These are phyloP conservation scores for Boeremia lycopersici DNA, from an alignment of 2,329 filamentous ascomycete species.

Conservation along the genomic window DNA sequence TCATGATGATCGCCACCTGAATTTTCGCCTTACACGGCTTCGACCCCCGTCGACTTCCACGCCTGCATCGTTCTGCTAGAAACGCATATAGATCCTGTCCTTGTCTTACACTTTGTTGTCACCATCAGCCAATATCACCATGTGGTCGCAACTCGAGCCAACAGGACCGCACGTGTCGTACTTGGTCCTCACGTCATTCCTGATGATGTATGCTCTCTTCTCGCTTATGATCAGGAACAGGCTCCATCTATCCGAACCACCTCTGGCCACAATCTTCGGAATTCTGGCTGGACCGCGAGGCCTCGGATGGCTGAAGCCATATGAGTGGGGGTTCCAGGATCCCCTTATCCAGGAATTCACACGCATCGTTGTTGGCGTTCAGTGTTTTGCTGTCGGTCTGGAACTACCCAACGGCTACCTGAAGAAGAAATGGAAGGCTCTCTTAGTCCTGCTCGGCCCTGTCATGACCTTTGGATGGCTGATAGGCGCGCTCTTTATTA, in stretches of 20 bases:
- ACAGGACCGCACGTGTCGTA: conserved; percentile 55
- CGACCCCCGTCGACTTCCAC: neutral
- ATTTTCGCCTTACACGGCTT: neutral
- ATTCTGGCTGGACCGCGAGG: conserved; percentile 53
- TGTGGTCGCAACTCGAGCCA: conserved; percentile 54
- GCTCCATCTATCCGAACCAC: conserved; percentile 57
- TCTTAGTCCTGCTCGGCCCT: conserved; percentile 57
- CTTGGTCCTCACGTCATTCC: conserved; percentile 52
- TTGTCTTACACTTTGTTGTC: neutral
- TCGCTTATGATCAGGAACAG: conserved; percentile 54
- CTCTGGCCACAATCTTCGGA: conserved; percentile 54
- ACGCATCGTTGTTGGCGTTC: conserved; percentile 54
- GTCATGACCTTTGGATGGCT: conserved; percentile 59
- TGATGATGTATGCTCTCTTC: conserved; percentile 55
- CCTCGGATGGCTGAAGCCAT: conserved; percentile 48
- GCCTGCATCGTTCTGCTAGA: neutral
- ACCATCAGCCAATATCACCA: neutral
- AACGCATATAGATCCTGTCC: neutral
- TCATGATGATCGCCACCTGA: conserved; percentile 11
- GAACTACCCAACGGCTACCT: conserved; percentile 55
- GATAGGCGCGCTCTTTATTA: conserved; percentile 55
- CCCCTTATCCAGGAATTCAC: conserved; percentile 50
- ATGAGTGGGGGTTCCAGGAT: conserved; percentile 52
- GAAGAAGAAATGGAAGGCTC: conserved; percentile 57
- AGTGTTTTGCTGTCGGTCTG: conserved; percentile 47